A percentile compares a stretch with the other conserved stretches of the same genome.
These are phyloP conservation scores for Musa acuminata DNA, from an alignment of 176 grass and related monocot genomes.

Conservation along the genomic window DNA sequence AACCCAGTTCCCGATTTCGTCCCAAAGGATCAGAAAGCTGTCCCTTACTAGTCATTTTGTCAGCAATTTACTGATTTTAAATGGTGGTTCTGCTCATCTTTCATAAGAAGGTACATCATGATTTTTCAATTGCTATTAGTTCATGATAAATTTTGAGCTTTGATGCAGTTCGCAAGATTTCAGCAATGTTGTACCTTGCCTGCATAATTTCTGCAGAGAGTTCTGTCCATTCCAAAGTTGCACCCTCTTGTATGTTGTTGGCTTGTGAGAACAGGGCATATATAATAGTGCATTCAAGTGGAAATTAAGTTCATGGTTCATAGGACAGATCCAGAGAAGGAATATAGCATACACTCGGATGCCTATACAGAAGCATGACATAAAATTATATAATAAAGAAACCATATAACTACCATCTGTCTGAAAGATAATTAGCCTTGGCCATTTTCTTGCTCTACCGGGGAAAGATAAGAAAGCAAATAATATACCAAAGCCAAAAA, in stretches of 20 bases:
- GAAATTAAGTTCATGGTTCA: too few relatives aligned
- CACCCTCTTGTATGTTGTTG: not conserved
- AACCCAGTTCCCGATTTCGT: too few relatives aligned
- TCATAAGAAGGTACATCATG: not conserved
- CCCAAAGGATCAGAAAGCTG: too few relatives aligned
- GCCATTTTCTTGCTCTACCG: not conserved
- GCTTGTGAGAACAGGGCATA: too few relatives aligned
- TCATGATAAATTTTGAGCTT: not conserved
- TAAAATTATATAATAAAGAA: not conserved
- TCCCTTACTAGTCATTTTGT: too few relatives aligned
- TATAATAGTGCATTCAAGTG: too few relatives aligned
- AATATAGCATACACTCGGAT: too few relatives aligned
- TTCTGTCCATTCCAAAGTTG: not conserved
- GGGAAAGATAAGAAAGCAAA: not conserved
- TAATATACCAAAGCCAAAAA: too few relatives aligned
- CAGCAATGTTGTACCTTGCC: not conserved
- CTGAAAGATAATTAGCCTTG: not conserved
- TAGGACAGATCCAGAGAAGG: too few relatives aligned
- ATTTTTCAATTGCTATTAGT: not conserved
- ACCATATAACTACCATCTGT: not conserved
- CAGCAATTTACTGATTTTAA: too few relatives aligned
- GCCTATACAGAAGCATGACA: too few relatives aligned
- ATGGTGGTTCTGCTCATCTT: too few relatives aligned
- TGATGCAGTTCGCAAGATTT: not conserved
- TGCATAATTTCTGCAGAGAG: not conserved